Evolutionary conservation across 1,284 basidiomycete genomes (phyloP).

Genomic region (Peniophora sp.): DNA sequence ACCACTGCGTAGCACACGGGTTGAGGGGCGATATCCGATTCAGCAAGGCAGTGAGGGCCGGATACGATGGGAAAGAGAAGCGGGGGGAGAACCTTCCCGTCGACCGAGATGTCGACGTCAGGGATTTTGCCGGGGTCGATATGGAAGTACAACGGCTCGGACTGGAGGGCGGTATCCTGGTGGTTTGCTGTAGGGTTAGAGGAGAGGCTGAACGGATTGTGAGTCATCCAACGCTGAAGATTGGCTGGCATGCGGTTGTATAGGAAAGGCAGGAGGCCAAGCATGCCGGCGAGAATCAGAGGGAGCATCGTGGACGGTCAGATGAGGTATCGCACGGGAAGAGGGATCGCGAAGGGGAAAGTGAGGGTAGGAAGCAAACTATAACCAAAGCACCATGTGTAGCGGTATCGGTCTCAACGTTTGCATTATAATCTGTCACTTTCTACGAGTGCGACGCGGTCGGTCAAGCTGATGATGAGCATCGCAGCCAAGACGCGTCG

Average conservation of each 20-base stretch:
- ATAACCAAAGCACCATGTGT: too few species aligned
- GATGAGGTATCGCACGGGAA: too few species aligned
- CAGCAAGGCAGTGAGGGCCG: background rate
- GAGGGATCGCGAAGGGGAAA: too few species aligned
- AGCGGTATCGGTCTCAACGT: too few species aligned
- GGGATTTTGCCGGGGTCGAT: background rate
- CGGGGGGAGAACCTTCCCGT: background rate
- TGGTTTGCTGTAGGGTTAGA: background rate
- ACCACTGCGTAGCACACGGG: background rate
- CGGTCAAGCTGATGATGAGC: too few species aligned
- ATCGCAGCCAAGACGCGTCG: too few species aligned
- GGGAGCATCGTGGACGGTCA: background rate
- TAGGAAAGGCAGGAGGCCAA: background rate
- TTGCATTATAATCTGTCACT: too few species aligned
- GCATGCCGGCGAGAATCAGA: background rate
- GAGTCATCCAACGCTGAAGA: background rate
- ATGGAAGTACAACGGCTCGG: background rate
- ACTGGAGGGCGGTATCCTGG: background rate
- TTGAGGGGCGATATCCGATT: background rate
- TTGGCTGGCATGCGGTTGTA: too few species aligned
- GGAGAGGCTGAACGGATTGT: background rate
- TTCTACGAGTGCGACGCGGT: too few species aligned
- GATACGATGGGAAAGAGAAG: background rate
- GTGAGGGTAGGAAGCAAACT: too few species aligned
- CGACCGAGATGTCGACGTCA: background rate